Percentiles rank a stretch among this genome's conserved stretches.
Evolutionary conservation across 2,329 filamentous ascomycete genomes (phyloP).

Genomic region (Akanthomyces dipterigenus): DNA sequence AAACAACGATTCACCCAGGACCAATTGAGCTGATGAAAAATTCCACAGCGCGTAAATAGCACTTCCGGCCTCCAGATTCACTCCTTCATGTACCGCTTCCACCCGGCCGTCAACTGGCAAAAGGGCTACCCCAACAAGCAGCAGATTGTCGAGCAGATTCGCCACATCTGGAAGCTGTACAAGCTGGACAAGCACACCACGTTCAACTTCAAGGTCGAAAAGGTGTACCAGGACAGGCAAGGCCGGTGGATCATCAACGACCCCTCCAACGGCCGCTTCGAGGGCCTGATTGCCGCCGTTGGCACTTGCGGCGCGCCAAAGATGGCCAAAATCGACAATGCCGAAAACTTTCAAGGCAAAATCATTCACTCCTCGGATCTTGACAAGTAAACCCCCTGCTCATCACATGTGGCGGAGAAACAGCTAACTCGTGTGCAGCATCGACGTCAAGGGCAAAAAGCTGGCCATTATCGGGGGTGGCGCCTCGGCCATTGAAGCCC

Average conservation of each 20-base stretch:
- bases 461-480: slow-evolving; percentile 69
- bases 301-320: slow-evolving; percentile 77
- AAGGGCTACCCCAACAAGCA: slow-evolving; percentile 70
- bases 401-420: fast-evolving
- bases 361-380: slow-evolving; percentile 71
- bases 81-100: slow-evolving; percentile 81
- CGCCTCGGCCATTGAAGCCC: slow-evolving; percentile 72
- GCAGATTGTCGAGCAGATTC: slow-evolving; percentile 68
- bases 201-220: slow-evolving; percentile 64
- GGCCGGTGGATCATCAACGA: slow-evolving; percentile 76
- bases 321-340: slow-evolving; percentile 62
- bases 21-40: neutral
- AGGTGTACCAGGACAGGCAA: slow-evolving; percentile 59
- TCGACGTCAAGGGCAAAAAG: slow-evolving; percentile 65
- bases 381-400: slow-evolving; percentile 42
- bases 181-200: slow-evolving; percentile 62
- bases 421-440: slow-evolving; percentile 34
- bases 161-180: slow-evolving; percentile 68
- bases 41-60: slow-evolving; percentile 63
- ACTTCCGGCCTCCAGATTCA: slow-evolving; percentile 80
- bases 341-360: slow-evolving; percentile 63
- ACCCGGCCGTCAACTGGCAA: slow-evolving; percentile 69
- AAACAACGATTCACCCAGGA: neutral
- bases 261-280: slow-evolving; percentile 62
- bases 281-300: slow-evolving; percentile 70